Evolutionary conservation across 106 monocot species (phyloP).

Genomic region (Triglochin maritima): DNA sequence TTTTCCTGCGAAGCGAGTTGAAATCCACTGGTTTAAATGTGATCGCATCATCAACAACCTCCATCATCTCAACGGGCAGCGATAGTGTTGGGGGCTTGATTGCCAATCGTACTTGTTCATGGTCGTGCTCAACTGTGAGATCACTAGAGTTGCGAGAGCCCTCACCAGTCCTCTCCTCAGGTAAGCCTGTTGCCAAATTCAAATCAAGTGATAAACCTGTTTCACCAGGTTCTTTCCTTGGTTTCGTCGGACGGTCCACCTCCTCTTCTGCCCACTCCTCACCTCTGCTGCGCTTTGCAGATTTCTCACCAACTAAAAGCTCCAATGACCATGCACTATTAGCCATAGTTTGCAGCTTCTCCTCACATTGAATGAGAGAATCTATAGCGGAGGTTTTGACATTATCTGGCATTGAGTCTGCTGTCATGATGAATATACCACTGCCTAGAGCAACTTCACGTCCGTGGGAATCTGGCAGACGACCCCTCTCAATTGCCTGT

Average conservation of each 20-base stretch:
- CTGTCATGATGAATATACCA: slow-evolving; percentile 47
- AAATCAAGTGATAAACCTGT: slow-evolving; percentile 43
- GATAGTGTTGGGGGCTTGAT: slow-evolving; percentile 11
- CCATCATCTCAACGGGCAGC: slow-evolving; percentile 28
- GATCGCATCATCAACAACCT: slow-evolving; percentile 44
- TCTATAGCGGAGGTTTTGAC: slow-evolving; percentile 13
- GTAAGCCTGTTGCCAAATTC: slow-evolving; percentile 38
- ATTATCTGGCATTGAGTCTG: slow-evolving; percentile 47
- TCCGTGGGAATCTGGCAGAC: slow-evolving; percentile 60
- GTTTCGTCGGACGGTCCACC: slow-evolving; percentile 18
- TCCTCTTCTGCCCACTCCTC: slow-evolving; percentile 31
- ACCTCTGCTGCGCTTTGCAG: slow-evolving; percentile 27
- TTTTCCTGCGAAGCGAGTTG: slow-evolving; percentile 17
- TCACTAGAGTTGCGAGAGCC: slow-evolving; percentile 75
- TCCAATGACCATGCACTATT: slow-evolving; percentile 43
- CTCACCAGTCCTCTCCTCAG: slow-evolving; percentile 39
- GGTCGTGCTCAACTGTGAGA: slow-evolving; percentile 65
- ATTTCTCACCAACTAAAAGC: slow-evolving; percentile 32
- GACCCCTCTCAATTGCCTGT: slow-evolving; percentile 60
- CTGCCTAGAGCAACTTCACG: slow-evolving; percentile 62
- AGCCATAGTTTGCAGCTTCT: slow-evolving; percentile 33
- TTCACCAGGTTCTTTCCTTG: slow-evolving; percentile 23
- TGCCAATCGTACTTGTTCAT: slow-evolving; percentile 18
- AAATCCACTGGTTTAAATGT: slow-evolving; percentile 87
- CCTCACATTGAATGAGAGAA: slow-evolving; percentile 24